Percentiles rank a stretch among this genome's conserved stretches.
Evolutionary conservation across 2,329 filamentous ascomycete species (phyloP).

Genomic region (Fusarium robinianum): DNA sequence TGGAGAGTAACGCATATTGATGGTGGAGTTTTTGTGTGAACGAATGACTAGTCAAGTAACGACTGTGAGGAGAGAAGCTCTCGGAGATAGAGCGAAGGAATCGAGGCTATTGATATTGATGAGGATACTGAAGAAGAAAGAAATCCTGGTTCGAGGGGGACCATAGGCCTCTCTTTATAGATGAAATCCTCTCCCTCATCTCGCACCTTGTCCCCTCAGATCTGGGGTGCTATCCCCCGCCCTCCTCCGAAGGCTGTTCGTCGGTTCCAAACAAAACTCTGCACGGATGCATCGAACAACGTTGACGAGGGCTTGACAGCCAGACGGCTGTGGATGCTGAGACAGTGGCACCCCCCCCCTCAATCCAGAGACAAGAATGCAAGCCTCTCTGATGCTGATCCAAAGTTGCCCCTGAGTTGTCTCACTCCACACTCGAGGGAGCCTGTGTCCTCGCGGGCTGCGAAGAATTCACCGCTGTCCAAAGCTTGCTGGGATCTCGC

Average conservation of each 20-base stretch:
- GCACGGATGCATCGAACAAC: constrained; percentile 27
- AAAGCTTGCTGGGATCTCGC: constrained; percentile 6
- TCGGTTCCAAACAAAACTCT: constrained; percentile 3
- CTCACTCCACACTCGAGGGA: constrained; percentile 22
- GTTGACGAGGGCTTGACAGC: constrained; percentile 4
- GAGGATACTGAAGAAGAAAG: constrained; percentile 25
- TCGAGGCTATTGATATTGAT: constrained; percentile 39
- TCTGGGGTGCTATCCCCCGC: constrained; percentile 8
- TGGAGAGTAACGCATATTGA: constrained; percentile 41
- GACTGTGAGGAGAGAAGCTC: constrained; percentile 35
- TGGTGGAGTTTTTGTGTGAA: constrained; percentile 22
- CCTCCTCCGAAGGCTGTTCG: constrained; percentile 6
- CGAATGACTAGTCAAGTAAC: constrained; percentile 34
- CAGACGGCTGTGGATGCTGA: constrained; percentile 23
- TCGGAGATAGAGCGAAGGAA: constrained; percentile 38
- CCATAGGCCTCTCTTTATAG: constrained; percentile 38
- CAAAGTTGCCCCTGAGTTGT: constrained; percentile 30
- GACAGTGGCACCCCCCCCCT: constrained; percentile 32
- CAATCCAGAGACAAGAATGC: constrained; percentile 29
- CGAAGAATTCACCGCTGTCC: constrained; percentile 18
- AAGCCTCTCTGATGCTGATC: constrained; percentile 10
- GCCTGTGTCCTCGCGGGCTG: constrained; percentile 3
- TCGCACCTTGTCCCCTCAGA: neutral
- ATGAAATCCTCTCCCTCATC: constrained; percentile 9
- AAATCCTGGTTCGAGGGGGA: constrained; percentile 23